These are phyloP conservation scores for Aquanectria penicillioides DNA, from an alignment of 2,329 filamentous ascomycete species.

Conservation along the genomic window DNA sequence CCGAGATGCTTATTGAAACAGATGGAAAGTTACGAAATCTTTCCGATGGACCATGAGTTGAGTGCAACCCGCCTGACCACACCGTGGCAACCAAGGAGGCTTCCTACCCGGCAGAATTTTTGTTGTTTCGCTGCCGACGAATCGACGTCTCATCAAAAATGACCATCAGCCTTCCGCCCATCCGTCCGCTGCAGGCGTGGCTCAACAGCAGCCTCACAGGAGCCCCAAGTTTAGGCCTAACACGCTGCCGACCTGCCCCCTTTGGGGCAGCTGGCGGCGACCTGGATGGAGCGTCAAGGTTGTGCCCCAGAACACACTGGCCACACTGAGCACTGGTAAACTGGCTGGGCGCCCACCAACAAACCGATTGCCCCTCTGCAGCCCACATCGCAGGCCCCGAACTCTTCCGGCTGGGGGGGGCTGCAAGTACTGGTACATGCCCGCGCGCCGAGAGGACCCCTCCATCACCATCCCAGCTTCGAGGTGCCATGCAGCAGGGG, in stretches of 20 bases:
- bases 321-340: conserved; percentile 1
- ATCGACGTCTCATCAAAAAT: conserved; percentile 40
- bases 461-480: conserved; percentile 13
- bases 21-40: conserved; percentile 22
- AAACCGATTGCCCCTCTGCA: conserved; percentile 21
- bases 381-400: conserved; percentile 30
- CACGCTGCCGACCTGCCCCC: conserved; percentile 24
- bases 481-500: conserved; percentile 37
- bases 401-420: conserved; percentile 36
- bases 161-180: conserved; percentile 38
- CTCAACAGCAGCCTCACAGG: conserved; percentile 42
- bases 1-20: conserved; percentile 24
- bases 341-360: conserved; percentile 14
- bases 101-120: conserved; percentile 25
- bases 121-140: conserved; percentile 31
- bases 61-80: conserved; percentile 31
- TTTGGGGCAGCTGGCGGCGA: too few species aligned
- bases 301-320: conserved; percentile 17
- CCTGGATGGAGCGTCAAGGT: neutral
- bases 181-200: conserved; percentile 34
- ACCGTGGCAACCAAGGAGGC: conserved; percentile 32
- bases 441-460: conserved; percentile 16
- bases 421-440: conserved; percentile 37
- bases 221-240: conserved; percentile 16
- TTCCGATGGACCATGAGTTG: conserved; percentile 27